phyloP scores from a whole-genome alignment of 768 basidiomycete species.

The Lyophyllum semitale region DNA sequence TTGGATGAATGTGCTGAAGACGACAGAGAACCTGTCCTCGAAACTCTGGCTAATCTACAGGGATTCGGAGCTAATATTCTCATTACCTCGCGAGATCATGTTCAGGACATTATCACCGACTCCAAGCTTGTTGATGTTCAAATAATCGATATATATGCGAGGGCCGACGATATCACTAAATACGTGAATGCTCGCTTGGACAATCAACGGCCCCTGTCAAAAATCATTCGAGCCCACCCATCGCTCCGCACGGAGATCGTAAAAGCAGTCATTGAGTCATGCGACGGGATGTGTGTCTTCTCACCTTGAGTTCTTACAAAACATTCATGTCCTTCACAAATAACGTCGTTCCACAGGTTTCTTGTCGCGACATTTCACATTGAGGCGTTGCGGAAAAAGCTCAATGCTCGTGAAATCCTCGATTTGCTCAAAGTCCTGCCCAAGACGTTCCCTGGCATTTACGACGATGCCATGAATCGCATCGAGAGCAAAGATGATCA shows the following conservation, averaged over 20 bases:
- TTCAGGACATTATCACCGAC: neutral
- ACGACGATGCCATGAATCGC: neutral
- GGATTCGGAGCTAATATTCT: neutral
- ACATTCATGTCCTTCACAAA: too few relatives aligned
- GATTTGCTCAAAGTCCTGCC: neutral
- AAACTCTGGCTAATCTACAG: neutral
- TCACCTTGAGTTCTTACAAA: neutral
- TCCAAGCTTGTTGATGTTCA: neutral
- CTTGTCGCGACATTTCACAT: neutral
- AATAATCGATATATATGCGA: neutral
- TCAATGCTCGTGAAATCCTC: neutral
- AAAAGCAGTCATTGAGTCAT: neutral
- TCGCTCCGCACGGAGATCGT: neutral
- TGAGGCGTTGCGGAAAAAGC: neutral
- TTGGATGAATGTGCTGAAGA: neutral
- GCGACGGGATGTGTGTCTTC: neutral
- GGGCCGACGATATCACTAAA: neutral
- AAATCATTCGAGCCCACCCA: neutral
- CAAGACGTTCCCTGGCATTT: neutral
- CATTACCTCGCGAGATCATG: neutral
- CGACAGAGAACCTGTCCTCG: neutral
- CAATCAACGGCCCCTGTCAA: neutral
- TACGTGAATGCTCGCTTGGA: neutral
- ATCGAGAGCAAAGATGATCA: neutral
- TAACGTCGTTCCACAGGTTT: neutral